These are phyloP conservation scores for Aspergillus glaucus DNA, from an alignment of 2,329 filamentous ascomycete species.

Conservation along the genomic window DNA sequence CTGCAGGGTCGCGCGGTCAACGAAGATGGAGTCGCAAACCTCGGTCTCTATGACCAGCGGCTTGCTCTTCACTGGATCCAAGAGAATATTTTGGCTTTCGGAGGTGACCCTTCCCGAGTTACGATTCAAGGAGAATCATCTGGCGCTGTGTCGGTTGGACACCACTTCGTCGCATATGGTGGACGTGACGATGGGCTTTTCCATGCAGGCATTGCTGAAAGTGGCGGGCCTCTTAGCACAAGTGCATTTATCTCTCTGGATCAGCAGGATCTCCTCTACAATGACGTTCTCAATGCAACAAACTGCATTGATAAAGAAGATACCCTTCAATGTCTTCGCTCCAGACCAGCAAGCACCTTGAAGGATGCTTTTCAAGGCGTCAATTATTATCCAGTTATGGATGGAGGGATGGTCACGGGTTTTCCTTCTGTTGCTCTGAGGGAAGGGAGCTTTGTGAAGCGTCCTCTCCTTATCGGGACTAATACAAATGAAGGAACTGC, in stretches of 20 bases:
- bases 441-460: slow-evolving; percentile 4
- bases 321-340: slow-evolving; percentile 6
- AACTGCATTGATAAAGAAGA: slow-evolving; percentile 3
- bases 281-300: slow-evolving; percentile 4
- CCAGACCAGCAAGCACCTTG: not conserved
- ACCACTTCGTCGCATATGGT: slow-evolving; percentile 15
- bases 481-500: slow-evolving; percentile 8
- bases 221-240: slow-evolving; percentile 6
- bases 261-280: slow-evolving; percentile 4
- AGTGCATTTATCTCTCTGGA: not conserved
- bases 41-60: slow-evolving; percentile 31
- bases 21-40: slow-evolving; percentile 19
- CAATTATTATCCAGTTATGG: slow-evolving; percentile 5
- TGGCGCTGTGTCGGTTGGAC: slow-evolving; percentile 12
- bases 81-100: slow-evolving; percentile 13
- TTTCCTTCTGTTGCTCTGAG: not conserved
- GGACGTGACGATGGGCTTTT: slow-evolving; percentile 20
- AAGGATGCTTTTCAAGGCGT: slow-evolving; percentile 5
- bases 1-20: slow-evolving; percentile 31
- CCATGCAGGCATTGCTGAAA: slow-evolving; percentile 14
- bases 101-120: slow-evolving; percentile 7
- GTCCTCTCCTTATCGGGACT: slow-evolving; percentile 5
- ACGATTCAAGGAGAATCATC: slow-evolving; percentile 13
- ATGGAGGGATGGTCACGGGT: slow-evolving; percentile 2
- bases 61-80: slow-evolving; percentile 9